Base-by-base conservation (phyloP, 805 yeast genomes). In the Candida pini region DNA sequence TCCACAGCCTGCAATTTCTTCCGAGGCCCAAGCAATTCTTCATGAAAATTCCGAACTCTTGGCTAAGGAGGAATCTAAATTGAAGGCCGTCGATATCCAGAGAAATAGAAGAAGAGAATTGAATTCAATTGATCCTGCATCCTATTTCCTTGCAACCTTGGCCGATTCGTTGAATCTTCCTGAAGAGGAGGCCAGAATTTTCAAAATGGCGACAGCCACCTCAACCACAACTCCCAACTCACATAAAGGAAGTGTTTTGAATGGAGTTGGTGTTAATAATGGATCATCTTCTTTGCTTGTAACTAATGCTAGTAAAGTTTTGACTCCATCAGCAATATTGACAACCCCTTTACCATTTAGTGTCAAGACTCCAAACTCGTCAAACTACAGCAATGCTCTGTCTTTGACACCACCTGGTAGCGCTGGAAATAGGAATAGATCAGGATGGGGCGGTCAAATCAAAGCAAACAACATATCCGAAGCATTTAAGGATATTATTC, bases 101-200 rank as follows among this genome's bases (percentile, higher is more conserved):
- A 55, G 71, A 40, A 60, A 60, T 30, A 65, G 58, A 39, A 55
- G 80, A 35, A 60, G 74, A 28, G 74, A 68, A 33, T 58, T 74
- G 28, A 67, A 70, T 2, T 52, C 52, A 33, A 39, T 53, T 16
- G 73, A 74, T 46, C 73, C 78, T 0, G 64, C 67, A 29, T 56
- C 58, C 34, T 75, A 70, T 49, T 69, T 74, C 44, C 60, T 66
- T 30, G 70, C 76, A 0, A 68, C 77, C 2, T 56, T 75, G 35
- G 66, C 75, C 7, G 73, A 74, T 48, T 55, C 70, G 24, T 56
- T 74, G 39, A 73, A 68, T 27, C 46, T 74, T 18, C 66, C 65
- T 7, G 72, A 64, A 9, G 60, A 63, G 23, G 63, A 58, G 36
- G 45, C 40, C 9, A 52, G 49, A 18, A 38, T 61, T 12, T 39